Evolutionary conservation across 2,329 filamentous ascomycete species (phyloP).

Genomic region (Fusarium hostae): DNA sequence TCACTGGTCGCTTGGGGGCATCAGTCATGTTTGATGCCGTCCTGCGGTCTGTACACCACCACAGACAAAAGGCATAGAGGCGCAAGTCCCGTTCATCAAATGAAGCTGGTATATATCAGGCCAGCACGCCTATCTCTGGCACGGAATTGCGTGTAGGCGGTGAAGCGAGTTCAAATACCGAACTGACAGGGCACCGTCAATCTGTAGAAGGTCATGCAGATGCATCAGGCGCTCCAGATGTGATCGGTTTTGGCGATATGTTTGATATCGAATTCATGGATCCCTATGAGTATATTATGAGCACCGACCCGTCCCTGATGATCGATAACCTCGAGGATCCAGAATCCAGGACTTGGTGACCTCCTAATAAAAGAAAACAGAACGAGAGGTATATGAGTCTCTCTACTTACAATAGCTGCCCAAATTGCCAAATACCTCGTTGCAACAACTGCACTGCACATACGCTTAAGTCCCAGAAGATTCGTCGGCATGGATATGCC

Average conservation of each 20-base stretch:
- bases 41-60: not conserved
- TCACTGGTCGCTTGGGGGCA: not conserved
- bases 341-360: rapidly evolving
- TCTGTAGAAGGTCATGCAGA: rapidly evolving
- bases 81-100: rapidly evolving
- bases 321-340: not conserved
- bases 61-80: not conserved
- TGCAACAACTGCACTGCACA: rapidly evolving
- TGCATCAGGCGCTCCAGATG: rapidly evolving
- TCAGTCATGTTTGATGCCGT: not conserved
- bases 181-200: rapidly evolving
- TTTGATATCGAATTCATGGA: not conserved
- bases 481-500: rapidly evolving
- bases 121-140: rapidly evolving
- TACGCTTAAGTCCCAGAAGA: rapidly evolving
- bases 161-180: rapidly evolving
- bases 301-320: not conserved
- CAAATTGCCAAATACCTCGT: rapidly evolving
- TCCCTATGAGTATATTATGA: not conserved
- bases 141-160: rapidly evolving
- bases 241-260: rapidly evolving
- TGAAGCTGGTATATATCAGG: too few species aligned
- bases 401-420: too few species aligned
- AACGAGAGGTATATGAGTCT: too few species aligned
- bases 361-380: too few species aligned